Base-by-base conservation (phyloP, 768 basidiomycete genomes). In the Grammothele lineata region DNA sequence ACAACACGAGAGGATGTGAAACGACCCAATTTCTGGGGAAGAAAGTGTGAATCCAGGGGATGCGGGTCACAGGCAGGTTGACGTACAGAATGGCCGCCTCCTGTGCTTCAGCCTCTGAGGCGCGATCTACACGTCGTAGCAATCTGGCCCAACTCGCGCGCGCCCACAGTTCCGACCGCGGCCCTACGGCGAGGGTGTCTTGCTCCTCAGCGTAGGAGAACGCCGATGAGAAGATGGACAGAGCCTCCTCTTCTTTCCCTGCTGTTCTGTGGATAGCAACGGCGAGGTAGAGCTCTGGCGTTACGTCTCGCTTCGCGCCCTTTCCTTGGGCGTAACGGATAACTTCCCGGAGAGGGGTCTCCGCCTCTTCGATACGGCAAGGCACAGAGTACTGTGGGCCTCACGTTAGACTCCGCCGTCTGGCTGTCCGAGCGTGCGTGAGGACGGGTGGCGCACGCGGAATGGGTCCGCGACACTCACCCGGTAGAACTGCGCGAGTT, bases 401-500 rank as follows among this genome's bases (percentile, higher is more conserved):
- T 30, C 24, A 22, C 14, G 53, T 46, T 22, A 50, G 45, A 50
- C 34, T 7, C 14, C 27, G 8, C 14, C 27, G 27, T 17, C 41
- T 33, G 18, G 49, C 39, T 45, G 39, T 34, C n/a, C 44, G 35
- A 41, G 34, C 40, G 21, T 36, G 50, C 35, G 37, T 43, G 27
- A 30, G 27, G 47, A n/a, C n/a, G n/a, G n/a, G 39, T 35, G 36
- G 36, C 30, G 6, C 40, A 47, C 18, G 18, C 24, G 8, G 7
- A 27, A 4, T n/a, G 18, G 10, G 27, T 27, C 11, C 17, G 36
- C 12, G 33, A 25, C 7, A 51, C 57, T 40, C 36, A 59, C 57
- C 33, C 53, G 40, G 24, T 56, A 48, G 43, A 59, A 59, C 40
- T 56, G 53, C 12, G 55, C 50, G 25, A 59, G 47, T 50, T 59